phyloP scores from a whole-genome alignment of 345 rosid genomes.

The Camelina neglecta region DNA sequence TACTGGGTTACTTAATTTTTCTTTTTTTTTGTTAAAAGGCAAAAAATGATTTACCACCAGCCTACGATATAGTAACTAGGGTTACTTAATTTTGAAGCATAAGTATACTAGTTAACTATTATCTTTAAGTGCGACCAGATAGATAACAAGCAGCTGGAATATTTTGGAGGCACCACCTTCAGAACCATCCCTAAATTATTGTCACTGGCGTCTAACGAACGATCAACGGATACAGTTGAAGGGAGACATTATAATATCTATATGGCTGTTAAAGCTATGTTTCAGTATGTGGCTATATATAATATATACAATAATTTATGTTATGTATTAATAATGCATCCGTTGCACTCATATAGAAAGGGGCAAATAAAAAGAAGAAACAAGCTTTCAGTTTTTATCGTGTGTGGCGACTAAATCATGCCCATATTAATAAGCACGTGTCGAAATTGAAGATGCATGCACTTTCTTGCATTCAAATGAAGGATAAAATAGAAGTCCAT shows the following conservation, averaged over 20 bases:
- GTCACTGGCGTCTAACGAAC: conserved; percentile 21
- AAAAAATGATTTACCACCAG: no score
- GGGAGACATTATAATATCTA: background rate
- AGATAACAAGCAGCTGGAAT: background rate
- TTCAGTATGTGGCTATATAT: background rate
- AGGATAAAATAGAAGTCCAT: background rate
- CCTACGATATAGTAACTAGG: no score
- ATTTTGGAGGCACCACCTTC: background rate
- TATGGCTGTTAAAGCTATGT: background rate
- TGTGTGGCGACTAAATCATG: conserved; percentile 44
- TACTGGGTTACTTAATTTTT: background rate
- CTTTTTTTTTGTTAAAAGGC: no score
- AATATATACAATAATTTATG: background rate
- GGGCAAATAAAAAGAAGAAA: conserved; percentile 16
- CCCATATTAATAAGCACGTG: conserved; percentile 40
- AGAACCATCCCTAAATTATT: background rate
- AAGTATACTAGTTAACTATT: background rate
- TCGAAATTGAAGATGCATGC: conserved; percentile 44
- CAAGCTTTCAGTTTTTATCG: conserved; percentile 36
- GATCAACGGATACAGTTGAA: conserved; percentile 5
- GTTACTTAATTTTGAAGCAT: background rate
- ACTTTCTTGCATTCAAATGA: conserved; percentile 38
- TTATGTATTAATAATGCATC: background rate
- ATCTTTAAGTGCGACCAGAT: background rate
- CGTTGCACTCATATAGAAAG: conserved; percentile 1